These are phyloP conservation scores for Aphanomyces stellatus DNA, from an alignment of 352 stramenopile species.

Conservation along the genomic window DNA sequence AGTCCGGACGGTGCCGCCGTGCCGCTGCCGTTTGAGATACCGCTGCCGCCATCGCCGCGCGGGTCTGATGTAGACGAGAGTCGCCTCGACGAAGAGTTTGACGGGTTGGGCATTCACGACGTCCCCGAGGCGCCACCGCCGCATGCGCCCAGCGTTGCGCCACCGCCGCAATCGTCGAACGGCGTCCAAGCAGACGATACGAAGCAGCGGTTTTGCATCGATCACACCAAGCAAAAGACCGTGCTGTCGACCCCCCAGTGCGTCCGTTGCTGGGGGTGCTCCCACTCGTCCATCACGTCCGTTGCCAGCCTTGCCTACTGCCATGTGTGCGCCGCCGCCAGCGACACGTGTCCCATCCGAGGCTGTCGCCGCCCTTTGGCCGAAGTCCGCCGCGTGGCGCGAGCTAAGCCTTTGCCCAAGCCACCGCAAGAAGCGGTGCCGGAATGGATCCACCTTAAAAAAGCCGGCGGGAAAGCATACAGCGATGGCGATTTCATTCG, in stretches of 20 bases:
- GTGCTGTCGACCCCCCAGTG: background rate
- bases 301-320: background rate
- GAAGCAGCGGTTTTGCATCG: background rate
- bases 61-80: background rate
- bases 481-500: background rate
- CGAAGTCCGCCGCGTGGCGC: background rate
- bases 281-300: background rate
- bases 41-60: background rate
- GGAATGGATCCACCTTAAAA: constrained; percentile 1
- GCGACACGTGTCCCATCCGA: background rate
- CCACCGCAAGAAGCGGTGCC: background rate
- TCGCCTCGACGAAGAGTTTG: background rate
- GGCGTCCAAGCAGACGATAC: background rate
- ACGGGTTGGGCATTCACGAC: background rate
- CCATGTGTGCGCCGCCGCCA: background rate
- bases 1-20: background rate
- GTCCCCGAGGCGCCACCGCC: background rate
- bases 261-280: constrained; percentile 3
- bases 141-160: background rate
- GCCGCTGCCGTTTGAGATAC: background rate
- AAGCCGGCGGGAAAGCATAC: constrained; percentile 7
- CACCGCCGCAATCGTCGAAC: background rate
- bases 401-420: background rate
- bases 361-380: background rate
- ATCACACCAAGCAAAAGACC: background rate